phyloP scores from a whole-genome alignment of 2,329 filamentous ascomycete genomes.

The Fusarium equiseti region DNA sequence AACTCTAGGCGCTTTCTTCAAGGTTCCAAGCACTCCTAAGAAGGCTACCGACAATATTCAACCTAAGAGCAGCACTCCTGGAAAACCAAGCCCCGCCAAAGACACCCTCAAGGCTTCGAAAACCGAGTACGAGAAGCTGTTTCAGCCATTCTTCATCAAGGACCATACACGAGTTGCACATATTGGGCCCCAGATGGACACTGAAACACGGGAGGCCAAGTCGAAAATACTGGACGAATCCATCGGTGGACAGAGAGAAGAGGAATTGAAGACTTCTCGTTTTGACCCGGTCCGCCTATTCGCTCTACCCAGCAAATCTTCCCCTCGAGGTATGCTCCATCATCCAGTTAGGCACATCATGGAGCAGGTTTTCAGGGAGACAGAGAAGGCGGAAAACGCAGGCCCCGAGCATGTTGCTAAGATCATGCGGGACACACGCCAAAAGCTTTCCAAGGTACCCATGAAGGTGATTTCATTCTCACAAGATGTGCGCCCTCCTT shows the following conservation, averaged over 20 bases:
- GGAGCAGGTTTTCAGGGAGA: conserved; percentile 63
- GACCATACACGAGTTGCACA: conserved; percentile 78
- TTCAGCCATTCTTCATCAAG: conserved; percentile 85
- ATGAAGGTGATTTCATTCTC: conserved; percentile 73
- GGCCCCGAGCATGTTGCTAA: conserved; percentile 54
- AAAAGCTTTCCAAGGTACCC: conserved; percentile 65
- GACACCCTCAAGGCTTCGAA: conserved; percentile 32
- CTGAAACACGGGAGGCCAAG: conserved; percentile 65
- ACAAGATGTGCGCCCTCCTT: conserved; percentile 76
- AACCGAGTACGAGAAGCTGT: conserved; percentile 75
- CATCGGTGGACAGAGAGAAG: conserved; percentile 60
- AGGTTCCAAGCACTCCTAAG: conserved; percentile 54
- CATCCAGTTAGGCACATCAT: conserved; percentile 72
- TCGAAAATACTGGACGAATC: conserved; percentile 65
- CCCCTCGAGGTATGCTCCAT: conserved; percentile 60
- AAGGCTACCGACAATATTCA: conserved; percentile 54
- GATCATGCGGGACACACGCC: conserved; percentile 51
- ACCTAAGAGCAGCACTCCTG: conserved; percentile 47
- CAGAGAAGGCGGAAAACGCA: conserved; percentile 54
- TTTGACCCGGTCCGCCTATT: conserved; percentile 63
- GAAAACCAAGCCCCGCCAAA: conserved; percentile 44
- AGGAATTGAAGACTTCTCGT: conserved; percentile 51
- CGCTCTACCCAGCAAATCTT: conserved; percentile 55
- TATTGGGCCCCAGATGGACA: conserved; percentile 68
- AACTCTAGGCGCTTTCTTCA: conserved; percentile 63